These are phyloP conservation scores for Xylaria sp. DNA, from an alignment of 2,329 filamentous ascomycete genomes.

Conservation along the genomic window DNA sequence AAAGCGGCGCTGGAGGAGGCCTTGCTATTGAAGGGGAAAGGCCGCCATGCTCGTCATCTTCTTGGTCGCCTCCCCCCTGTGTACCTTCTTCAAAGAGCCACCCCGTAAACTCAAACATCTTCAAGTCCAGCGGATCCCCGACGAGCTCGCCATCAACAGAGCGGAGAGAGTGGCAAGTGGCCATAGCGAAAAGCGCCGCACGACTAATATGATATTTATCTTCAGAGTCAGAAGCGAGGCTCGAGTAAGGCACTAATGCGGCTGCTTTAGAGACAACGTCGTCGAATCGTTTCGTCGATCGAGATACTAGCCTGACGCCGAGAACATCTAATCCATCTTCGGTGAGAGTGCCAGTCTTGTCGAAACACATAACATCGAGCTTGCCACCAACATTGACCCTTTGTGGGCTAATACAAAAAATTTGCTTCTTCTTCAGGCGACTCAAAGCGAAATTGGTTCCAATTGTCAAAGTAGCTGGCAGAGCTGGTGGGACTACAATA, in stretches of 20 bases:
- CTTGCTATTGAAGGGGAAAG: constrained; percentile 89
- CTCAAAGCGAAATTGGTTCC: constrained; percentile 94
- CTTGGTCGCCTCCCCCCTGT: constrained; percentile 69
- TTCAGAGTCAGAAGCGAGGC: constrained; percentile 45
- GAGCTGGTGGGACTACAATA: constrained; percentile 93
- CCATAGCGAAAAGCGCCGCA: constrained; percentile 91
- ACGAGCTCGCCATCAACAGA: constrained; percentile 88
- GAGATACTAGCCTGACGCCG: constrained; percentile 81
- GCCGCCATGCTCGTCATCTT: constrained; percentile 78
- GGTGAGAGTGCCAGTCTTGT: constrained; percentile 98
- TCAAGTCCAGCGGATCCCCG: constrained; percentile 92
- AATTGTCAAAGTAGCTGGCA: constrained; percentile 94
- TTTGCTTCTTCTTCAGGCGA: constrained; percentile 85
- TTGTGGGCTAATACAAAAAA: constrained; percentile 98
- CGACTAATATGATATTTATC: constrained; percentile 52
- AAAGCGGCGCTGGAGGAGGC: constrained; percentile 73
- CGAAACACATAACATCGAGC: constrained; percentile 95
- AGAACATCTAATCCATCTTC: constrained; percentile 96
- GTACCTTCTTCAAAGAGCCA: constrained; percentile 94
- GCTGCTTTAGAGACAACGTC: constrained; percentile 76
- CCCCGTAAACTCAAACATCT: constrained; percentile 97
- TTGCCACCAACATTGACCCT: constrained; percentile 97
- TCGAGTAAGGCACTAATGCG: constrained; percentile 62
- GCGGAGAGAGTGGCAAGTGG: constrained; percentile 92
- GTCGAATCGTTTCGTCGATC: constrained; percentile 71